Conservation (phyloP, 1,139 yeast species). For the Candida sanyaensis region DNA sequence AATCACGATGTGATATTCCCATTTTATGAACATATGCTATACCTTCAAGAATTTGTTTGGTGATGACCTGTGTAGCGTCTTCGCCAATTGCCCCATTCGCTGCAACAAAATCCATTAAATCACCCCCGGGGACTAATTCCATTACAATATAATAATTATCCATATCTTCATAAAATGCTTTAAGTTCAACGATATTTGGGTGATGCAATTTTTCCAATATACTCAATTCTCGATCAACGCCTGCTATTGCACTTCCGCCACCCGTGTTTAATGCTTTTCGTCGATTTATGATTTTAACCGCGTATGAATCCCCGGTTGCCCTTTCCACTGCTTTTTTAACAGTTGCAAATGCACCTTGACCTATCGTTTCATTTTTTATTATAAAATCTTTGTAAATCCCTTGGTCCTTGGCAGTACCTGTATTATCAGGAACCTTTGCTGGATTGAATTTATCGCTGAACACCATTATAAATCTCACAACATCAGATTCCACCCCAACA, state of each 20-base stretch:
- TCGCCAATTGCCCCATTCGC: conserved; percentile 91
- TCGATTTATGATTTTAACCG: conserved; percentile 86
- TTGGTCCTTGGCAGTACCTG: conserved; percentile 27
- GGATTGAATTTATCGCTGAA: conserved; percentile 50
- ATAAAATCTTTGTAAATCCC: conserved; percentile 76
- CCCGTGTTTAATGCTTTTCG: conserved; percentile 77
- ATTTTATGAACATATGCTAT: conserved; percentile 82
- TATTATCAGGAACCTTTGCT: conserved; percentile 23
- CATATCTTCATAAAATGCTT: conserved; percentile 82
- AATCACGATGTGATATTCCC: conserved; percentile 91
- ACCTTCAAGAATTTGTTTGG: conserved; percentile 82
- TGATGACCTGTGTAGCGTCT: conserved; percentile 82
- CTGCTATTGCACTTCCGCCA: conserved; percentile 54
- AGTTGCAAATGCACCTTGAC: conserved; percentile 97
- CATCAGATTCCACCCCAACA: conserved; percentile 79
- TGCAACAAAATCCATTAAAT: conserved; percentile 93
- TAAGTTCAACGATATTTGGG: conserved; percentile 78
- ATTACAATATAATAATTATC: conserved; percentile 83
- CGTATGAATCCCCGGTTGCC: conserved; percentile 78
- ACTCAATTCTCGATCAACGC: conserved; percentile 83
- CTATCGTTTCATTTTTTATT: conserved; percentile 80
- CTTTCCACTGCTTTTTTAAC: conserved; percentile 90
- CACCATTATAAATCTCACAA: conserved; percentile 70
- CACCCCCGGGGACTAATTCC: conserved; percentile 98
- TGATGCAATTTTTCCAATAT: conserved; percentile 78